Conservation (phyloP, 495 filamentous ascomycete species). For the Neurospora tetraspora region DNA sequence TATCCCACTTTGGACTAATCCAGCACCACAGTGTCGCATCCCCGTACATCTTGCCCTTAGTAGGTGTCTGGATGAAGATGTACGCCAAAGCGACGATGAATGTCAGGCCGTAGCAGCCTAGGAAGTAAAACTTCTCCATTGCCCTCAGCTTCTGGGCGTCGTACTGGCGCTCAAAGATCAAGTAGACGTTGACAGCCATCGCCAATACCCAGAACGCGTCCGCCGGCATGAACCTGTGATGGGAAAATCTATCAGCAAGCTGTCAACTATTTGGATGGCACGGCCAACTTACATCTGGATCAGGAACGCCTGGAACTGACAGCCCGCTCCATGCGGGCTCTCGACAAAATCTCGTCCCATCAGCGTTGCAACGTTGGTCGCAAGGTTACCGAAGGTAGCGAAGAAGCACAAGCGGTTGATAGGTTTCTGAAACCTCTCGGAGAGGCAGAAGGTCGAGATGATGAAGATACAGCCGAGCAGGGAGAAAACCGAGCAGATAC, state of each 20-base stretch:
- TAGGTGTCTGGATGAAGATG: slow-evolving; percentile 47
- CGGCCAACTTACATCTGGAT: slow-evolving; percentile 51
- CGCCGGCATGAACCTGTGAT: slow-evolving; percentile 60
- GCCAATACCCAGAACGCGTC: slow-evolving; percentile 74
- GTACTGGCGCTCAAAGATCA: slow-evolving; percentile 75
- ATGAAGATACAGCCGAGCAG: slow-evolving; percentile 65
- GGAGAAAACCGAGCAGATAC: slow-evolving; percentile 59
- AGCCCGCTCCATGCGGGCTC: slow-evolving; percentile 42
- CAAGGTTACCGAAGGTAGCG: slow-evolving; percentile 73
- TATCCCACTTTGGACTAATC: slow-evolving; percentile 55
- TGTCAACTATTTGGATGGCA: neutral
- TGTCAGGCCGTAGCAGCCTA: slow-evolving; percentile 67
- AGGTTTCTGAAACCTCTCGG: slow-evolving; percentile 58
- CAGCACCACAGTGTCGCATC: slow-evolving; percentile 82
- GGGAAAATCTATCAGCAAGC: neutral
- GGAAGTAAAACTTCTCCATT: slow-evolving; percentile 63
- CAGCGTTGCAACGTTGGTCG: slow-evolving; percentile 70
- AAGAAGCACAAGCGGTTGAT: slow-evolving; percentile 84
- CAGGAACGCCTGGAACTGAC: slow-evolving; percentile 68
- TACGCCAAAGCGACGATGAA: slow-evolving; percentile 60
- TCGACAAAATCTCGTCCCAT: slow-evolving; percentile 52
- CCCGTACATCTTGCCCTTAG: slow-evolving; percentile 55
- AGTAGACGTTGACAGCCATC: slow-evolving; percentile 82
- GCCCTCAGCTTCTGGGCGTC: slow-evolving; percentile 53
- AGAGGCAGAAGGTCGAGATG: slow-evolving; percentile 57